Conservation (phyloP, 495 filamentous ascomycete species). For the Talaromyces trachyspermus region DNA sequence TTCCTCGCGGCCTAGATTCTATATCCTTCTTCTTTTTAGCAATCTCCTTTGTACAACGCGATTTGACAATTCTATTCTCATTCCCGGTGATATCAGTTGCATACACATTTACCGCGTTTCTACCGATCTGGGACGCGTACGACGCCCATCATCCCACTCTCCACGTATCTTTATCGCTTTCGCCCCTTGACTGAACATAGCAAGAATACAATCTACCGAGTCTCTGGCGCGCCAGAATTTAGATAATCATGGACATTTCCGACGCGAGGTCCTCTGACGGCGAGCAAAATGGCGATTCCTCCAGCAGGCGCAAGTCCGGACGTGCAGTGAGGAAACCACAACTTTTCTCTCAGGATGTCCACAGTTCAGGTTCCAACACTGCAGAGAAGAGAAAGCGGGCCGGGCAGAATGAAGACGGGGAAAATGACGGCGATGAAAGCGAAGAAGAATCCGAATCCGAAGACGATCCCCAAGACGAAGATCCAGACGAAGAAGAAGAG, state of each 20-base stretch:
- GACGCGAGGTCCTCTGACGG: slow-evolving; percentile 3
- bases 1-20: no score
- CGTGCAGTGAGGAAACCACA: slow-evolving; percentile 69
- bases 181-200: no score
- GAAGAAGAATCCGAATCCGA: slow-evolving; percentile 47
- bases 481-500: slow-evolving; percentile 58
- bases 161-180: not conserved
- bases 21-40: no score
- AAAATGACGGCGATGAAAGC: slow-evolving; percentile 33
- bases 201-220: no score
- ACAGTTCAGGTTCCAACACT: slow-evolving; percentile 23
- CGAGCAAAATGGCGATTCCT: slow-evolving; percentile 6
- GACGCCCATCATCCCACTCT: slow-evolving; percentile 3
- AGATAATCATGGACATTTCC: slow-evolving; percentile 2
- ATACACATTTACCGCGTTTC: slow-evolving; percentile 2
- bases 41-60: not conserved
- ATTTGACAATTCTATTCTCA: not conserved
- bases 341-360: slow-evolving; percentile 46
- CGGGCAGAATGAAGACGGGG: slow-evolving; percentile 20
- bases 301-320: slow-evolving; percentile 70
- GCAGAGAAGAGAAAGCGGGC: slow-evolving; percentile 50
- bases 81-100: not conserved
- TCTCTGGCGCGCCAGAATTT: not conserved
- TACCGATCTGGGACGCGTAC: slow-evolving; percentile 1
- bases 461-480: slow-evolving; percentile 38